Percentiles rank a stretch among this genome's conserved stretches.
Evolutionary conservation across 2,329 filamentous ascomycete species (phyloP).

Genomic region (Chaetomium sp.): DNA sequence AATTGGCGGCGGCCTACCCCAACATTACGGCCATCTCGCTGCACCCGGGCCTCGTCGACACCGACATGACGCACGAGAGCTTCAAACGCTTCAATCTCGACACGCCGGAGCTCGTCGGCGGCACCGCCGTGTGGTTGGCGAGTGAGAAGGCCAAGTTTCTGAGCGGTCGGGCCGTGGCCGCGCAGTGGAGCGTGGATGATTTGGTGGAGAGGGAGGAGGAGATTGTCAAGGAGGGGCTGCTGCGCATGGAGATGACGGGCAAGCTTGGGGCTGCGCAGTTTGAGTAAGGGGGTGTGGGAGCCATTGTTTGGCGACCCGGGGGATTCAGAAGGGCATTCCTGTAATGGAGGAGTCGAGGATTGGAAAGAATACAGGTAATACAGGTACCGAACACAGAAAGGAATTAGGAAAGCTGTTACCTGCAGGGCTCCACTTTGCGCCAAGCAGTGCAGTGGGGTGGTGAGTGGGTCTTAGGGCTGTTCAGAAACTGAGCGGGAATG

Average conservation of each 20-base stretch:
- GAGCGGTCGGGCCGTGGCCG: not conserved
- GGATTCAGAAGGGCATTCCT: no score
- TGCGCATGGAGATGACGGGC: constrained; percentile 2
- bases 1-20: constrained; percentile 6
- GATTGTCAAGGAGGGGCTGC: not conserved
- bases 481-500: no score
- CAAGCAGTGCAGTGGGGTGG: no score
- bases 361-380: no score
- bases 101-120: constrained; percentile 8
- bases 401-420: no score
- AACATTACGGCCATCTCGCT: constrained; percentile 1
- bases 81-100: constrained; percentile 2
- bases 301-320: no score
- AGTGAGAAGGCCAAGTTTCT: constrained; percentile 18
- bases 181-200: constrained; percentile 17
- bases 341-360: no score
- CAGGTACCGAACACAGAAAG: no score
- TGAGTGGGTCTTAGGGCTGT: no score
- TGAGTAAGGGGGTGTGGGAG: not conserved
- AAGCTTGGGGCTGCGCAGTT: constrained; percentile 6
- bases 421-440: no score
- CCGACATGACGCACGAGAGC: not conserved
- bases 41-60: constrained; percentile 19
- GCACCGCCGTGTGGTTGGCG: constrained; percentile 8
- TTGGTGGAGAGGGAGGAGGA: constrained; percentile 15